These are phyloP conservation scores for Metarhizium rileyi DNA, from an alignment of 2,329 filamentous ascomycete genomes.

Conservation along the genomic window DNA sequence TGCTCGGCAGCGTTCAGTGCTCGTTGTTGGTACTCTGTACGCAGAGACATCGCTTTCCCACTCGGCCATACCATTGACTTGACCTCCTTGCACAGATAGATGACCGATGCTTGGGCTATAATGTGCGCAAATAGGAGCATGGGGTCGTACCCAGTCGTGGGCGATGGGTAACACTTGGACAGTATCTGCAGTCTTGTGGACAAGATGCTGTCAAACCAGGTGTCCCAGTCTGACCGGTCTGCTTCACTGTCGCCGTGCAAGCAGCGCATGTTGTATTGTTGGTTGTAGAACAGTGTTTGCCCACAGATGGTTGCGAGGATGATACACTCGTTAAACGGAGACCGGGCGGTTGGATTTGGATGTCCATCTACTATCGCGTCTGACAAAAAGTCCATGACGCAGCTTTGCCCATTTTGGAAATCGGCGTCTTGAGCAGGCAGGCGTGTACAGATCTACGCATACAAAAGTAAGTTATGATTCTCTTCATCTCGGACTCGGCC, in stretches of 20 bases:
- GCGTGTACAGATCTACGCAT: slow-evolving; percentile 22
- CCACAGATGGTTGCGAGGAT: not conserved
- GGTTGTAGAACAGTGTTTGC: not conserved
- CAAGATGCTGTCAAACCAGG: not conserved
- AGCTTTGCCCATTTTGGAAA: slow-evolving; percentile 23
- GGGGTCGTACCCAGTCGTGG: not conserved
- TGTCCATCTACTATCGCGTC: slow-evolving; percentile 19
- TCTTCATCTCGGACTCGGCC: no score
- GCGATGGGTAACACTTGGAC: not conserved
- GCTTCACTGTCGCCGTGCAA: not conserved
- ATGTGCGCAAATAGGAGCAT: not conserved
- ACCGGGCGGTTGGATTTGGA: slow-evolving; percentile 10
- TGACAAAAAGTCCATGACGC: slow-evolving; percentile 16
- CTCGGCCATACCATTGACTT: not conserved
- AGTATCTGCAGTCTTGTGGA: not conserved
- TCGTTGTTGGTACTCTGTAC: not conserved
- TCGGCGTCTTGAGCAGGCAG: slow-evolving; percentile 24
- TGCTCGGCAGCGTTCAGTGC: not conserved
- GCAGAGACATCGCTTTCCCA: not conserved
- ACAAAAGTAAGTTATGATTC: not conserved
- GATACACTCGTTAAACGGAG: not conserved
- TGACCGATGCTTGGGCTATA: not conserved
- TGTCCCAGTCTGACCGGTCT: not conserved
- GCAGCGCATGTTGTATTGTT: not conserved
- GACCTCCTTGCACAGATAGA: not conserved